Evolutionary conservation across 2,329 filamentous ascomycete species (phyloP).

Genomic region (Stachybotrys elegans): DNA sequence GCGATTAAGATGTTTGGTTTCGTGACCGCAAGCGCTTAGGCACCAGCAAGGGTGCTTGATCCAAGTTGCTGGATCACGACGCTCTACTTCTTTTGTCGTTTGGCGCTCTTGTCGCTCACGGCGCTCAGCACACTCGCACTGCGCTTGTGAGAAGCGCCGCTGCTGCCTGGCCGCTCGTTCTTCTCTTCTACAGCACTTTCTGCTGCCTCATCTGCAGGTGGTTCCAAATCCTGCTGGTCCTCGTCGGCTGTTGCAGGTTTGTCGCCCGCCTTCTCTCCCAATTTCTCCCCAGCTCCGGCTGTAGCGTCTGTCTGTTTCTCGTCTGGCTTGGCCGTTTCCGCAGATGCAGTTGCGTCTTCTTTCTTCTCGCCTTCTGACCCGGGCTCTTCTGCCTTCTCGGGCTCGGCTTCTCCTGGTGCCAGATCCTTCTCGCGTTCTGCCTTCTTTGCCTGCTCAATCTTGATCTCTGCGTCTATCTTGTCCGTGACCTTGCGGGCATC

Average conservation of each 20-base stretch:
- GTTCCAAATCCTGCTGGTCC: background rate
- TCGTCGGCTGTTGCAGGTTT: slow-evolving; percentile 9
- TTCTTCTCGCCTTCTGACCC: slow-evolving; percentile 14
- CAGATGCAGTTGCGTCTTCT: slow-evolving; percentile 7
- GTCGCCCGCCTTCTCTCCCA: background rate
- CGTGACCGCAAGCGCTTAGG: too few species aligned
- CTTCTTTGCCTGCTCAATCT: slow-evolving; percentile 53
- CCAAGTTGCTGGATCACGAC: too few species aligned
- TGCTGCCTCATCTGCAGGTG: slow-evolving; percentile 7
- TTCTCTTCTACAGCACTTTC: slow-evolving; percentile 21
- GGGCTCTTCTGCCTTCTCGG: background rate
- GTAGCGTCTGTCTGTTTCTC: slow-evolving; percentile 18
- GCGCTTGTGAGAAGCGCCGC: slow-evolving; percentile 57
- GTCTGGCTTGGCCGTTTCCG: slow-evolving; percentile 13
- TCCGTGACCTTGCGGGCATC: slow-evolving; percentile 71
- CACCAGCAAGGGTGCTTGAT: too few species aligned
- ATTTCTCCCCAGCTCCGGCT: background rate
- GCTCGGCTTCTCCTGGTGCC: slow-evolving; percentile 12
- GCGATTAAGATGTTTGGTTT: too few species aligned
- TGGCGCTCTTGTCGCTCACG: slow-evolving; percentile 58
- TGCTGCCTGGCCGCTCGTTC: slow-evolving; percentile 29
- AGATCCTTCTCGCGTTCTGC: slow-evolving; percentile 41
- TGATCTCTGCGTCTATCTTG: slow-evolving; percentile 70
- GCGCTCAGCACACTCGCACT: slow-evolving; percentile 77
- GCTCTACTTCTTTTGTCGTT: slow-evolving; percentile 48